Evolutionary conservation across 2,329 filamentous ascomycete species (phyloP).

Genomic region (Teratosphaeria pseudoeucalypti): DNA sequence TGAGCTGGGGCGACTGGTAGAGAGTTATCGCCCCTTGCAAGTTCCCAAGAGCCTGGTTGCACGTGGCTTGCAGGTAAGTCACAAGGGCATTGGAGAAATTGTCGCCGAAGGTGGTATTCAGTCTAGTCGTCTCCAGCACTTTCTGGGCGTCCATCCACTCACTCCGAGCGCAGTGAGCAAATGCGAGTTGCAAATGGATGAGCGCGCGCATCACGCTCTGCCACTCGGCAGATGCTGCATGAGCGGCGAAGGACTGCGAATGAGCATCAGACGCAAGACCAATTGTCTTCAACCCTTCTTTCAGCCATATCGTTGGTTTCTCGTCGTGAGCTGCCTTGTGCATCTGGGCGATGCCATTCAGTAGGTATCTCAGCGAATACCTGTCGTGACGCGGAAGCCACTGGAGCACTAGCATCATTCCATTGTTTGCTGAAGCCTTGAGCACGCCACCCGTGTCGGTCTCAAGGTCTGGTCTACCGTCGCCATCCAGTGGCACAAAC

Average conservation of each 20-base stretch:
- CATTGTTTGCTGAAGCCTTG: conserved; percentile 25
- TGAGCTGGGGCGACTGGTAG: conserved; percentile 54
- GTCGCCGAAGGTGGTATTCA: conserved; percentile 4
- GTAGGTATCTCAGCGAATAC: conserved; percentile 48
- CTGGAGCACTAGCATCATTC: conserved; percentile 41
- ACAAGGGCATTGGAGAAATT: conserved; percentile 31
- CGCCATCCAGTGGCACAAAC: conserved; percentile 30
- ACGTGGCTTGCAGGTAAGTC: conserved; percentile 61
- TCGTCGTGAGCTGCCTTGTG: conserved; percentile 46
- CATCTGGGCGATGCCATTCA: conserved; percentile 46
- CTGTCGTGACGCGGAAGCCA: conserved; percentile 53
- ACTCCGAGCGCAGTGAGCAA: conserved; percentile 59
- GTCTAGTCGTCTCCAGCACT: conserved; percentile 37
- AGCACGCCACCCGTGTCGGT: conserved; percentile 37
- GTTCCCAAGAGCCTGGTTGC: conserved; percentile 67
- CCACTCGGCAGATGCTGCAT: conserved; percentile 42
- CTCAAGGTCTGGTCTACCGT: conserved; percentile 24
- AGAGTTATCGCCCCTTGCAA: conserved; percentile 56
- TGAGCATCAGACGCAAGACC: conserved; percentile 6
- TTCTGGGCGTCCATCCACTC: conserved; percentile 57
- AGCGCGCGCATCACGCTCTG: not conserved
- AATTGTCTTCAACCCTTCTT: conserved; percentile 44
- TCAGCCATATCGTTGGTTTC: conserved; percentile 46
- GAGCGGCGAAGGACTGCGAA: conserved; percentile 13
- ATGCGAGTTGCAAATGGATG: conserved; percentile 54